Evolutionary conservation across 2,329 filamentous ascomycete species (phyloP).

Genomic region (Epichloe bromicola): DNA sequence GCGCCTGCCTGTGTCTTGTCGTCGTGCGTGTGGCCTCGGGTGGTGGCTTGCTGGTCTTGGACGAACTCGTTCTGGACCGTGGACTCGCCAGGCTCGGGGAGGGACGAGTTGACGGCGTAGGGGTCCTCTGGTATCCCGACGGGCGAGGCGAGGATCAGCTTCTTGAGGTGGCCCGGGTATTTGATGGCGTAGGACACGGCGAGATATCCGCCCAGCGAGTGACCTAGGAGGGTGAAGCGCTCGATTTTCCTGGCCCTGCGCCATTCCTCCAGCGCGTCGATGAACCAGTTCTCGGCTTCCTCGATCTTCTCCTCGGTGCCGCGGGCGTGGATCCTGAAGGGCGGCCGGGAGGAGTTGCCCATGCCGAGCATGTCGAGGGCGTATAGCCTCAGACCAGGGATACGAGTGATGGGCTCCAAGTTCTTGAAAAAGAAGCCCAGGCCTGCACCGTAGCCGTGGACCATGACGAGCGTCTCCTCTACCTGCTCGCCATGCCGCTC

Average conservation of each 20-base stretch:
- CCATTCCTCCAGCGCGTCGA: constrained; percentile 96
- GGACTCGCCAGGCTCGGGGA: constrained; percentile 66
- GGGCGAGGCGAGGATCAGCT: constrained; percentile 87
- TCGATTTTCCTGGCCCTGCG: constrained; percentile 78
- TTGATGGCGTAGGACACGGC: constrained; percentile 92
- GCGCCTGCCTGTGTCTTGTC: background rate
- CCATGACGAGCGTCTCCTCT: constrained; percentile 82
- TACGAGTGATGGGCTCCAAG: constrained; percentile 73
- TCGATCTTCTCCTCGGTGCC: constrained; percentile 65
- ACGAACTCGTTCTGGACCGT: constrained; percentile 66
- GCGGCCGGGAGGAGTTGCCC: constrained; percentile 74
- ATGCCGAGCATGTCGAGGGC: constrained; percentile 92
- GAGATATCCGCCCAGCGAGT: constrained; percentile 90
- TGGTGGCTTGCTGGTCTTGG: constrained; percentile 50
- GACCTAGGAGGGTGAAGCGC: constrained; percentile 82
- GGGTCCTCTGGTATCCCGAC: constrained; percentile 93
- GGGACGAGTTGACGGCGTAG: constrained; percentile 66
- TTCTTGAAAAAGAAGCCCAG: constrained; percentile 98
- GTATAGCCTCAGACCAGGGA: constrained; percentile 75
- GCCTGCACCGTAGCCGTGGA: constrained; percentile 93
- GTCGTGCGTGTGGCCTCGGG: background rate
- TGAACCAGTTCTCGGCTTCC: constrained; percentile 91
- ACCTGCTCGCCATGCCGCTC: constrained; percentile 67
- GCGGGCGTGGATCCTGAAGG: constrained; percentile 76
- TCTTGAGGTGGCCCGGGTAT: constrained; percentile 88